Evolutionary conservation across 257 asterid species (phyloP).

Genomic region (Schizonepeta tenuifolia): DNA sequence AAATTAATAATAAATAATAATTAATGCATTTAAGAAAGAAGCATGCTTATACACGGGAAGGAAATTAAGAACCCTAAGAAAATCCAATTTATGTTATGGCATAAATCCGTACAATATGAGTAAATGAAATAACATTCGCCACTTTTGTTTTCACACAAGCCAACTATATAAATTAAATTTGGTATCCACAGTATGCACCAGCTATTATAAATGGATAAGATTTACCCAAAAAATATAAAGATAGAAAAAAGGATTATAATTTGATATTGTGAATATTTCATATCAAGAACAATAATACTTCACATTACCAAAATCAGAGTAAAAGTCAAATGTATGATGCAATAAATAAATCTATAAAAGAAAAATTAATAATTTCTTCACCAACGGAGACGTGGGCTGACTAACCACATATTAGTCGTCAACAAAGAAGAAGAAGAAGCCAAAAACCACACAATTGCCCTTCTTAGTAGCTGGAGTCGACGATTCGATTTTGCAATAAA

Average conservation of each 20-base stretch:
- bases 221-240: background rate
- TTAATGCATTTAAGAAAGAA: too few relatives aligned
- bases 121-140: background rate
- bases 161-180: background rate
- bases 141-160: background rate
- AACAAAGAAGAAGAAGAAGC: conserved; percentile 31
- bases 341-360: background rate
- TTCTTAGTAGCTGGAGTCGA: background rate
- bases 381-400: conserved; percentile 52
- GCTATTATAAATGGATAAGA: conserved; percentile 10
- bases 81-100: background rate
- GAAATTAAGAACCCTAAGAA: too few relatives aligned
- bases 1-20: too few relatives aligned
- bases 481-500: background rate
- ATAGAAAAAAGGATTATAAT: background rate
- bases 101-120: background rate
- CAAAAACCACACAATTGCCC: background rate
- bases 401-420: conserved; percentile 40
- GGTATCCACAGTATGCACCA: background rate
- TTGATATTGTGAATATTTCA: background rate
- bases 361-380: background rate
- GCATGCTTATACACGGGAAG: too few relatives aligned
- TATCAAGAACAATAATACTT: background rate
- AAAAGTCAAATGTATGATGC: conserved; percentile 17
- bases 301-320: background rate